Evolutionary conservation across 352 stramenopile genomes (phyloP).

Genomic region (Phytophthora syringae): DNA sequence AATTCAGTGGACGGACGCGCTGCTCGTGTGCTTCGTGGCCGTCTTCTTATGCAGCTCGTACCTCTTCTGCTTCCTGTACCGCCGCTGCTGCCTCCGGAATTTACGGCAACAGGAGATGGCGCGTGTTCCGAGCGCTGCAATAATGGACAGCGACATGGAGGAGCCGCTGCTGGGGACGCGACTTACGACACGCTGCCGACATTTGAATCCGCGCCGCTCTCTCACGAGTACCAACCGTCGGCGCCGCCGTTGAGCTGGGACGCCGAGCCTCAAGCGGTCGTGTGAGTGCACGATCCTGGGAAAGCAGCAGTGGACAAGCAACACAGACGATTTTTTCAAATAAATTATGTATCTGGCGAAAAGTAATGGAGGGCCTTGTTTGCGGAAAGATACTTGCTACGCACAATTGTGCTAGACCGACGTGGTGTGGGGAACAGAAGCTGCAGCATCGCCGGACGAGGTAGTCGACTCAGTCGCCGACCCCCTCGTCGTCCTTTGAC

Average conservation of each 20-base stretch:
- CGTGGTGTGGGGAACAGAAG: constrained; percentile 1
- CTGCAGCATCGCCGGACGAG: constrained; percentile 7
- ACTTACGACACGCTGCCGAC: constrained; percentile 46
- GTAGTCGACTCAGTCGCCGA: constrained; percentile 3
- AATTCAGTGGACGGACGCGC: constrained; percentile 42
- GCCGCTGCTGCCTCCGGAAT: constrained; percentile 32
- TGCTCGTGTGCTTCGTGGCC: constrained; percentile 49
- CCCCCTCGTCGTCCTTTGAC: constrained; percentile 49
- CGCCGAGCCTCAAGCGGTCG: constrained; percentile 14
- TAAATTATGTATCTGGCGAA: constrained; percentile 40
- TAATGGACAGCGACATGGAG: constrained; percentile 70
- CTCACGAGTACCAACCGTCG: constrained; percentile 69
- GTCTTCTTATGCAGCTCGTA: constrained; percentile 60
- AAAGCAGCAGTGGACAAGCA: too few relatives aligned
- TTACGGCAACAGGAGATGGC: constrained; percentile 22
- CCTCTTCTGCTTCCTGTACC: constrained; percentile 60
- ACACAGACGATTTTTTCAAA: too few relatives aligned
- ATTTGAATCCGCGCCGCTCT: constrained; percentile 46
- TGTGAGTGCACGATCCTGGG: too few relatives aligned
- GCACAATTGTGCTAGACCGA: constrained; percentile 3
- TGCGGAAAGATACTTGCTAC: constrained; percentile 11
- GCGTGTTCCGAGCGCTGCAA: constrained; percentile 27
- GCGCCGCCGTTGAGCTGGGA: constrained; percentile 62
- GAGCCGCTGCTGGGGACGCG: constrained; percentile 57
- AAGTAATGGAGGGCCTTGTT: constrained; percentile 1